These are phyloP conservation scores for Starmerella roubikii DNA, from an alignment of 805 yeast species.

Conservation along the genomic window DNA sequence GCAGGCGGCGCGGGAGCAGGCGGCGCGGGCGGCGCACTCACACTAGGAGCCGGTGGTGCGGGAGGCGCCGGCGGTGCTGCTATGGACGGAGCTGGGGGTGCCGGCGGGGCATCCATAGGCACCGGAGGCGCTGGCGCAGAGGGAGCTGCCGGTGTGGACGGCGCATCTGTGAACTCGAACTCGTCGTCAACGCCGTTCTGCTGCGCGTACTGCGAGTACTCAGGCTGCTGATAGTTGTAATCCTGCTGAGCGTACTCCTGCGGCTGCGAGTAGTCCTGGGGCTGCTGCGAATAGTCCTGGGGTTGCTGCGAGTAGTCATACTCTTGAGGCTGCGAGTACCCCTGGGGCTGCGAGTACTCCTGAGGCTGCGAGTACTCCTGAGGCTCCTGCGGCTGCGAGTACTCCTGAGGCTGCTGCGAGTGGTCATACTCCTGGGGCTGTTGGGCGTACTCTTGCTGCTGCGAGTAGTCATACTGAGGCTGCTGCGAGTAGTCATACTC, in stretches of 20 bases:
- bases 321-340: neutral
- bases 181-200: constrained; percentile 16
- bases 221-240: neutral
- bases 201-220: constrained; percentile 1
- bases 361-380: constrained; percentile 12
- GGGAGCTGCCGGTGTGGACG: constrained; percentile 17
- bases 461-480: constrained; percentile 1
- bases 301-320: constrained; percentile 1
- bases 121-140: constrained; percentile 6
- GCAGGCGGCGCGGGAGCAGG: constrained; percentile 23
- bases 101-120: constrained; percentile 24
- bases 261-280: neutral
- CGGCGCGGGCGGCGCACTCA: constrained; percentile 22
- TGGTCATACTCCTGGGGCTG: neutral
- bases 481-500: constrained; percentile 1
- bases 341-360: neutral
- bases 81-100: constrained; percentile 23
- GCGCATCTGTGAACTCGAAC: constrained; percentile 13
- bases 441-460: neutral
- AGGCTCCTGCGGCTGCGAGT: constrained; percentile 17
- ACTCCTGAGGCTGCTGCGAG: neutral
- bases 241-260: neutral
- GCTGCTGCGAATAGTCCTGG: no score
- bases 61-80: constrained; percentile 29
- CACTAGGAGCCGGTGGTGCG: constrained; percentile 24